phyloP scores from a whole-genome alignment of 2,329 filamentous ascomycete species.

The Alternaria brassicae region DNA sequence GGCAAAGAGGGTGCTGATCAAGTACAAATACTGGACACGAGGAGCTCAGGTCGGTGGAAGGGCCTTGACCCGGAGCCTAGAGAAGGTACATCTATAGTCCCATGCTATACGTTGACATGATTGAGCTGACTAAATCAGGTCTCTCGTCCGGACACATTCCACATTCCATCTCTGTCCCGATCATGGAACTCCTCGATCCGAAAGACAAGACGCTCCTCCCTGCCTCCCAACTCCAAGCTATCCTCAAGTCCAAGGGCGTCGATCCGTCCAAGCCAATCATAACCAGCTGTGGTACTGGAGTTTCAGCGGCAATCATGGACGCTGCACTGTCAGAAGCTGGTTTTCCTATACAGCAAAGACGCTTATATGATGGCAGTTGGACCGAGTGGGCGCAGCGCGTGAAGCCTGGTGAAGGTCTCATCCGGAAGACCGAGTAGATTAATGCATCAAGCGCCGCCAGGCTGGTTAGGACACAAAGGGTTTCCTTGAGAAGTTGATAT shows the following conservation, averaged over 20 bases:
- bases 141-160: constrained; percentile 92
- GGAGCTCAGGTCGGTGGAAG: constrained; percentile 78
- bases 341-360: constrained; percentile 72
- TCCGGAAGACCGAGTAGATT: constrained; percentile 57
- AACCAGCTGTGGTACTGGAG: constrained; percentile 88
- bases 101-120: neutral
- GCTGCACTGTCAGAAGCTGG: constrained; percentile 81
- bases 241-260: constrained; percentile 82
- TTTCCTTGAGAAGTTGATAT: constrained; percentile 13
- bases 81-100: constrained; percentile 60
- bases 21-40: constrained; percentile 87
- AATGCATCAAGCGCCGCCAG: no score
- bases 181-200: constrained; percentile 80
- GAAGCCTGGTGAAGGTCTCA: constrained; percentile 67
- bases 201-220: constrained; percentile 81
- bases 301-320: constrained; percentile 91
- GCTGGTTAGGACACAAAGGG: neutral
- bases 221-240: constrained; percentile 70
- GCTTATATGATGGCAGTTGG: constrained; percentile 96
- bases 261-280: constrained; percentile 83
- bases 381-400: constrained; percentile 82
- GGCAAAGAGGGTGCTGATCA: constrained; percentile 84
- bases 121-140: constrained; percentile 32
- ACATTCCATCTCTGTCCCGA: constrained; percentile 81
- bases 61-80: constrained; percentile 87